Evolutionary conservation across 495 filamentous ascomycete species (phyloP).

Genomic region (Hypomontagnella submonticulosa): DNA sequence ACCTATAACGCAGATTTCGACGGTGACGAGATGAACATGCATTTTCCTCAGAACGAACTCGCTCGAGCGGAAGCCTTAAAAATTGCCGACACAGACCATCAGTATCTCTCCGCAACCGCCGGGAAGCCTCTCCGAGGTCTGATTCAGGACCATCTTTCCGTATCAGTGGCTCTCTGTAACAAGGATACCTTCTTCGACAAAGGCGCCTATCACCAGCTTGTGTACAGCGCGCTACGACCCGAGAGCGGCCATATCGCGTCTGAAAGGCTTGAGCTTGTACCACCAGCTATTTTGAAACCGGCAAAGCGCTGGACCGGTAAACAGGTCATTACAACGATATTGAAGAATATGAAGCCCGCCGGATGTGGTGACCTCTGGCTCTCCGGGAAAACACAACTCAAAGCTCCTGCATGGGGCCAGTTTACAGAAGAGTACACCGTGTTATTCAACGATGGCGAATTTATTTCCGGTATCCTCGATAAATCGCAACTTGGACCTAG

Average conservation of each 20-base stretch:
- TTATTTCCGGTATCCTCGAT: slow-evolving; percentile 91
- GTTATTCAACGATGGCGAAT: slow-evolving; percentile 85
- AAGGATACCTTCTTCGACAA: slow-evolving; percentile 92
- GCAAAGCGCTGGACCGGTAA: slow-evolving; percentile 94
- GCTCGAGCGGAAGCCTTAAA: slow-evolving; percentile 89
- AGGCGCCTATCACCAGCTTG: slow-evolving; percentile 89
- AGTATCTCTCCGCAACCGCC: slow-evolving; percentile 93
- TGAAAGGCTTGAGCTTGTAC: slow-evolving; percentile 77
- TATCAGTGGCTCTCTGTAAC: slow-evolving; percentile 89
- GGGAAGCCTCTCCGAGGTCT: slow-evolving; percentile 95
- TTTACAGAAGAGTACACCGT: slow-evolving; percentile 76
- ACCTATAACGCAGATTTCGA: slow-evolving; percentile 99
- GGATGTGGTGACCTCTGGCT: slow-evolving; percentile 82
- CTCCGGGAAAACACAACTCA: slow-evolving; percentile 78
- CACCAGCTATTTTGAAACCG: slow-evolving; percentile 86
- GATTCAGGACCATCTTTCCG: slow-evolving; percentile 98
- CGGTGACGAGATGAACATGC: slow-evolving; percentile 99
- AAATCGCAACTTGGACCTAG: slow-evolving; percentile 94
- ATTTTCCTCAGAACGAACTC: slow-evolving; percentile 97
- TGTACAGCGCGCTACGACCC: slow-evolving; percentile 89
- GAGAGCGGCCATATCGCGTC: slow-evolving; percentile 82
- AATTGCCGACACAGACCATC: slow-evolving; percentile 95
- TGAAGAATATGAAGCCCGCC: slow-evolving; percentile 86
- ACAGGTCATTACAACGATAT: slow-evolving; percentile 91
- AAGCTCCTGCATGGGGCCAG: slow-evolving; percentile 76